Evolutionary conservation across 1,284 basidiomycete species (phyloP).

Genomic region (Calocybe gambosa): DNA sequence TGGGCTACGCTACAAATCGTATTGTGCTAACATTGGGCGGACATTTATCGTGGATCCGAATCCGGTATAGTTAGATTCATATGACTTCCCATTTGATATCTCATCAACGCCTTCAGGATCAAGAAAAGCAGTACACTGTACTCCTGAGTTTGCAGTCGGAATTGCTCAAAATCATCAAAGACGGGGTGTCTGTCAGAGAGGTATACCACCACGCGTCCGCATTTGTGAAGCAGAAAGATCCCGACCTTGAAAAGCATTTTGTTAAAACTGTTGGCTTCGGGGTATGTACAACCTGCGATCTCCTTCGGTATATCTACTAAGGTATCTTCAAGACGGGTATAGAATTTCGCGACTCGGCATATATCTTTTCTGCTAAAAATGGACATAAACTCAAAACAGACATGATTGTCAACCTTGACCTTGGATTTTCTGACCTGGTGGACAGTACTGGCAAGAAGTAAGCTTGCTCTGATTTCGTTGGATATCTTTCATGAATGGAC

Average conservation of each 20-base stretch:
- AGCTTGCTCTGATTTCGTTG: not conserved
- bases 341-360: conserved; percentile 90
- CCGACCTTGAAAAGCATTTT: conserved; percentile 79
- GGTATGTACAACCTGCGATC: conserved; percentile 37
- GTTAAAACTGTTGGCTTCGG: conserved; percentile 91
- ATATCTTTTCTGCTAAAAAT: conserved; percentile 81
- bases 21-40: conserved; percentile 87
- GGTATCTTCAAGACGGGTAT: conserved; percentile 66
- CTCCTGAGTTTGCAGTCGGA: conserved; percentile 78
- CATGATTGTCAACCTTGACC: conserved; percentile 82
- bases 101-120: conserved; percentile 48
- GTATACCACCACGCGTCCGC: conserved; percentile 76
- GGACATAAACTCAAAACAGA: conserved; percentile 63
- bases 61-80: conserved; percentile 44
- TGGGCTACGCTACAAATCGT: conserved; percentile 90
- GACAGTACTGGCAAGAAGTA: conserved; percentile 77
- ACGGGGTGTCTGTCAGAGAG: conserved; percentile 75
- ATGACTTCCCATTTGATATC: not conserved
- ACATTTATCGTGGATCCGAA: conserved; percentile 95
- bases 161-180: conserved; percentile 71
- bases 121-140: conserved; percentile 83
- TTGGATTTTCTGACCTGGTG: conserved; percentile 80
- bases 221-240: conserved; percentile 72
- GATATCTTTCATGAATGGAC: conserved; percentile 4
- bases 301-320: not conserved